Base-by-base conservation (phyloP, 768 basidiomycete genomes). In the Calocybe gangraenosa region DNA sequence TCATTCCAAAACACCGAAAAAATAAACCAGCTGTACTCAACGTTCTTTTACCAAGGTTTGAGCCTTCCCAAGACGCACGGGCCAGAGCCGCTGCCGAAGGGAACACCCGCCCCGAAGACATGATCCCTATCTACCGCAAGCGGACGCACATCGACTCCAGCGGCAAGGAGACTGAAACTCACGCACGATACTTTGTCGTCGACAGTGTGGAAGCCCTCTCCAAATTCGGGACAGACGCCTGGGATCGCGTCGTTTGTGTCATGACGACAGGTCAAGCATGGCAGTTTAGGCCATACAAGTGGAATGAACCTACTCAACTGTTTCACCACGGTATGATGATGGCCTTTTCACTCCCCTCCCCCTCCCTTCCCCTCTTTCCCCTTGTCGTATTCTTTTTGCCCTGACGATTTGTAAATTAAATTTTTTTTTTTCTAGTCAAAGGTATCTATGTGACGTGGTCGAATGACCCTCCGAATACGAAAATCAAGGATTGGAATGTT, bases 211-310 rank as follows among this genome's bases (percentile, higher is more conserved):
- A 99, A 55, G 92, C 95, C 1, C 69, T 99, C 18, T 76, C 80
- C 25, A 97, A 97, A 65, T 93, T 99, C 52, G 88, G 87, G 3
- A 73, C 86, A 3, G 94, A 96, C 49, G 87, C 92, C 2, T 97
- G 95, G 94, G 93, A 97, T 45, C 79, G 95, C 30, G 96, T 99
- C 3, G 86, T 96, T 3, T 96, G 94, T 53, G 95, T 99, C 13
- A 86, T 96, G 82, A 98, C 96, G 7, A 99, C 96, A 0, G 96
- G 96, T 1, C 95, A 98, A 55, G 86, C 88, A 23, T 97, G 96
- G 96, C 96, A 99, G 62, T 99, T 99, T 67, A 75, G 84, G 46
- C 87, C 90, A 14, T 98, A 98, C 69, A 94, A 95, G 61, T 99
- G 95, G 95, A 83, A 76, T 40, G 93, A 98, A 58, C 96, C 96